Conservation (phyloP, 208 protist genomes). For the Crithidia mellificae region DNA sequence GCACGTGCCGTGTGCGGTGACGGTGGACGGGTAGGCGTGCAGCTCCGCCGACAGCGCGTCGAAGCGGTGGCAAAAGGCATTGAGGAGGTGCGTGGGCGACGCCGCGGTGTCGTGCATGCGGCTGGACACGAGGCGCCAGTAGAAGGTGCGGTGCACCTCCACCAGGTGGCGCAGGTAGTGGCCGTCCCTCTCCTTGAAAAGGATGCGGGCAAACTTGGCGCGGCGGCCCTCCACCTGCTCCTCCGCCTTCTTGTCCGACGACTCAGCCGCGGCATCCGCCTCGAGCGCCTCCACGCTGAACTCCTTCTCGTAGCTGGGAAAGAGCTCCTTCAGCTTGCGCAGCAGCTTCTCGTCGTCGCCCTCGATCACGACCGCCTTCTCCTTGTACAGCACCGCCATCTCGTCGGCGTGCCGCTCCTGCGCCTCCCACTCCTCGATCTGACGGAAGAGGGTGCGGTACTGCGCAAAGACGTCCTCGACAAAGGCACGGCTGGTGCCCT, state of each 20-base stretch:
- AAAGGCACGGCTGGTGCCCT: constrained; percentile 53
- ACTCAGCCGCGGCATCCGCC: constrained; percentile 31
- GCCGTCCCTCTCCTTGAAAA: constrained; percentile 73
- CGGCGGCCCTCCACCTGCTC: constrained; percentile 39
- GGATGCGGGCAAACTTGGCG: constrained; percentile 71
- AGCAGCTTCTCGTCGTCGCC: constrained; percentile 91
- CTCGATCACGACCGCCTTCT: constrained; percentile 89
- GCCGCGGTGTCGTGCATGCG: constrained; percentile 23
- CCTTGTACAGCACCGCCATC: constrained; percentile 91
- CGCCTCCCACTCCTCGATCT: constrained; percentile 78
- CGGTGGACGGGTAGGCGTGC: constrained; percentile 26
- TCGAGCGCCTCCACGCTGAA: constrained; percentile 66
- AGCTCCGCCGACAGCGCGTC: constrained; percentile 67
- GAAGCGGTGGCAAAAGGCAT: constrained; percentile 64
- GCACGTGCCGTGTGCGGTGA: not conserved
- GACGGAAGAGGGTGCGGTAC: constrained; percentile 68
- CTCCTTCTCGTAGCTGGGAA: constrained; percentile 93
- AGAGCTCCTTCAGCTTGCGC: constrained; percentile 85
- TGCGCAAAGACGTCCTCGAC: constrained; percentile 62
- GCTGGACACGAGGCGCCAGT: constrained; percentile 51
- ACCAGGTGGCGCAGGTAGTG: constrained; percentile 71
- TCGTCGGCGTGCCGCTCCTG: constrained; percentile 73
- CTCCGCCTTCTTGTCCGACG: constrained; percentile 28
- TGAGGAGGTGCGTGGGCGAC: constrained; percentile 28
- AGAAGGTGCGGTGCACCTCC: constrained; percentile 74